Evolutionary conservation across 768 basidiomycete genomes (phyloP), one percentile per base, ranked within the genome.

Genomic region (Chalciporus chontae): DNA sequence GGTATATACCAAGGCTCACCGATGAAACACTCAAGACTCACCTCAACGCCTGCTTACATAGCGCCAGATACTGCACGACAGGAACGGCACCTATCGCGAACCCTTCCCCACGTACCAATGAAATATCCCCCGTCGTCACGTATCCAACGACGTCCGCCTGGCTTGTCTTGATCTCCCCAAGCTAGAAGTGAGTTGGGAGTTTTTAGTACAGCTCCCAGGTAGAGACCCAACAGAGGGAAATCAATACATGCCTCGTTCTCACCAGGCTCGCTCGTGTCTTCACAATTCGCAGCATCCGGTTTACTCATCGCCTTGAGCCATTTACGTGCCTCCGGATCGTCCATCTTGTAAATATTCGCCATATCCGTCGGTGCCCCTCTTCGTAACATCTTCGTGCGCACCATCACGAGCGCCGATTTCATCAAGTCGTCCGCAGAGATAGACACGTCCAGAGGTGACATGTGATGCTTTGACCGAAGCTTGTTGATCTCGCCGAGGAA

Each of bases 51-150:
- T 86, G 85, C 50, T 77, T 72, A 50, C 73, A 66, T 17, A 87
- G 64, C 31, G 78, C 73, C 21, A 85, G 56, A 31, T 83, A 69
- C 47, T 70, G 70, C 23, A 65, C 59, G 11, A 94, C 62, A 3
- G 89, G 72, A 15, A 97, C 68, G 0, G 84, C 81, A 15, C 84
- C 95, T 11, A 96, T 74, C 3, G 81, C 94, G 58, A 81, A 81
- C 0, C 90, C 93, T 51, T 78, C 71, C 0, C 94, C 94, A 24
- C 83, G 78, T 0, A 82, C 76, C 8, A 97, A 75, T 2, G 94
- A 94, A 63, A 79, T 87, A 52, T 83, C 84, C 0, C 94, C 94
- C 3, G 88, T 85, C 0, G 92, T 91, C 17, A 93, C 76, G 59
- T 88, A 90, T 0, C 95, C 94, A 45, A 95, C 80, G 21, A 89